Evolutionary conservation across 2,329 filamentous ascomycete genomes (phyloP), one percentile per base, ranked within the genome.

Genomic region (Aspergillus puulaauensis): DNA sequence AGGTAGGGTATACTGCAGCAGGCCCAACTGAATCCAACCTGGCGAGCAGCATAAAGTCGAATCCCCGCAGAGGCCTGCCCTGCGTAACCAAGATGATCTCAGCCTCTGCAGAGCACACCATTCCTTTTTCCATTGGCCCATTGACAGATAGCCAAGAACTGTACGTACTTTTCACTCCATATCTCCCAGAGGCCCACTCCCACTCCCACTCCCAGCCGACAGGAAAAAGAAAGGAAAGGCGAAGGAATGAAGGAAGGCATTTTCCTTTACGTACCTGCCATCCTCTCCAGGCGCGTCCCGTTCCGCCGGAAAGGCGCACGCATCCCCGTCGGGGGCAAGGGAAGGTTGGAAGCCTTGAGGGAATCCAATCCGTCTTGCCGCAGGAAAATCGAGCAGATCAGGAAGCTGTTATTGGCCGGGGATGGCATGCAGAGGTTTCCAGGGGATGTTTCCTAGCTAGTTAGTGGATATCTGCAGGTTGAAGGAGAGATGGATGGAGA

Each of bases 281-380:
- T 17, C 23, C 7, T 27, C 7, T 1, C 46, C 17, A 37, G 48
- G 14, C 23, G 48, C 50, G 51, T 31, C 46, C 46, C 46, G 54
- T 50, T 33, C 54, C 54, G 47, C 15, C 49, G 37, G 39, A n/a
- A 41, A 33, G 23, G 40, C 37, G 11, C 23, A 33, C 39, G 40
- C 17, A 35, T 17, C 15, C 9, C 39, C 11, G 15, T 9, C 21
- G 21, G 48, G 23, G 7, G 9, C 8, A 31, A 37, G 35, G 12
- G 35, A 37, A n/a, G 15, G 35, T 37, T n/a, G 12, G 15, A 37
- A 33, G 17, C 27, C 8, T 31, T 31, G 9, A 31, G 27, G 27
- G 27, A 31, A 37, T 56, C 47, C 31, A 51, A 56, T 56, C 54
- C 31, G 54, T 44, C 47, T 17, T 44, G 14, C 8, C 40, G 54